A percentile compares a stretch with the other conserved stretches of the same genome.
Evolutionary conservation across 768 basidiomycete species (phyloP).

Genomic region (Solioccasus polychromus): DNA sequence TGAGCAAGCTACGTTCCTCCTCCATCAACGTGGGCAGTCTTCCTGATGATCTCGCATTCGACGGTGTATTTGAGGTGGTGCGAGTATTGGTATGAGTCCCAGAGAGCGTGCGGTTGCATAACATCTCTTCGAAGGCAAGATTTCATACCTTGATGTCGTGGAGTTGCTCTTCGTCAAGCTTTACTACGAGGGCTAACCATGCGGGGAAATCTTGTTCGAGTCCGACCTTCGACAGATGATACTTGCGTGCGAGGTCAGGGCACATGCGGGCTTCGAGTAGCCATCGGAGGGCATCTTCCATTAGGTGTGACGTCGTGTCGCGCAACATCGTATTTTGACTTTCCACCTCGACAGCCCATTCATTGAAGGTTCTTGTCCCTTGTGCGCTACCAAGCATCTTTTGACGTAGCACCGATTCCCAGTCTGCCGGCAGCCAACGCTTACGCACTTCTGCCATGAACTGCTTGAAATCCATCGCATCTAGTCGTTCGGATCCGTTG

Average conservation of each 20-base stretch:
- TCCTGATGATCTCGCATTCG: too few species aligned
- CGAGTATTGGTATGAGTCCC: too few species aligned
- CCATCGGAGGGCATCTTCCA: background rate
- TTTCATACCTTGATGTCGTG: background rate
- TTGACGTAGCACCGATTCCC: background rate
- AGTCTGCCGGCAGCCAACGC: constrained; percentile 7
- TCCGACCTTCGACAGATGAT: too few species aligned
- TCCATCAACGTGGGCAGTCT: background rate
- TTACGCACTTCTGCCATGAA: constrained; percentile 2
- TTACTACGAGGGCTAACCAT: too few species aligned
- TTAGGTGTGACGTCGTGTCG: constrained; percentile 9
- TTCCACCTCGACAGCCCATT: background rate
- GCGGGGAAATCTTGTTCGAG: too few species aligned
- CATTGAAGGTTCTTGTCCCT: constrained; percentile 4
- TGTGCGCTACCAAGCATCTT: constrained; percentile 6
- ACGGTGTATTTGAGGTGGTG: too few species aligned
- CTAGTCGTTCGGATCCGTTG: background rate
- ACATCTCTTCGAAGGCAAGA: constrained; percentile 3
- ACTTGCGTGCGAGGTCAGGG: background rate
- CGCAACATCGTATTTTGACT: constrained; percentile 14
- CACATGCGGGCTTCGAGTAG: constrained; percentile 21
- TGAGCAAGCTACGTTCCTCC: constrained; percentile 9
- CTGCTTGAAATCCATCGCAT: background rate
- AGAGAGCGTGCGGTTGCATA: too few species aligned
- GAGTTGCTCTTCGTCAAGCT: too few species aligned